Evolutionary conservation across 306 rosid species (phyloP), one percentile per base, ranked within the genome.

Genomic region (Carpinus viminea): DNA sequence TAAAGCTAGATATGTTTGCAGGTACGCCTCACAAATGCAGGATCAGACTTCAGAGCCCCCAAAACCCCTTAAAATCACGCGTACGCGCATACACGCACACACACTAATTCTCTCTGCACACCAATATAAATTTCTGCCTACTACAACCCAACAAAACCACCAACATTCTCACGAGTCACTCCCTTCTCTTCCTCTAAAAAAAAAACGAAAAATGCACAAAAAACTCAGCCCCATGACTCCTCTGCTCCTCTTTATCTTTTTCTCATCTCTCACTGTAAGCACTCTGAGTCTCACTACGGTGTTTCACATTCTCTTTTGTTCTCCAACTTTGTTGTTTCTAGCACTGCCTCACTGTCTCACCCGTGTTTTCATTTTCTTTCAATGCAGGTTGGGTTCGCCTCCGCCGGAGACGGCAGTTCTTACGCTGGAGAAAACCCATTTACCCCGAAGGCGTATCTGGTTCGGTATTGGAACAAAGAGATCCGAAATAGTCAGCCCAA

Each of bases 381-480:
- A 89, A 91, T 89, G 96, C 91, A 96, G 99, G 98, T 91, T 41
- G 74, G 69, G 17, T 9, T 16, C 24, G 79, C 87, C 64, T 84
- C 5, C 55, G 74, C 60, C 13, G 74, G 10, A 53, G 38, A 74
- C 55, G 80, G 80, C 31, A 74, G 70, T 16, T 76, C 51, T 46
- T 79, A n/a, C 12, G 72, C 75, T 13, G 88, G 74, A 5, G 91
- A 85, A 26, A 90, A 82, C 66, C 99, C 99, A 3, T 96, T 96
- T 74, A 80, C 97, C 0, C 99, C 99, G 0, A 90, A 82, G 69
- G 97, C 93, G 8, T 88, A 52, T 74, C 75, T 89, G 70, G 78
- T 76, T 62, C 94, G 99, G 1, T 96, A 96, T 83, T 96, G 99
- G 99, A 89, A 85, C 83, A 91, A 88, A 60, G 97, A 91, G 97